Conservation (phyloP, 228 moss, liverwort and hornwort genomes). For the Sphagnum fallax region DNA sequence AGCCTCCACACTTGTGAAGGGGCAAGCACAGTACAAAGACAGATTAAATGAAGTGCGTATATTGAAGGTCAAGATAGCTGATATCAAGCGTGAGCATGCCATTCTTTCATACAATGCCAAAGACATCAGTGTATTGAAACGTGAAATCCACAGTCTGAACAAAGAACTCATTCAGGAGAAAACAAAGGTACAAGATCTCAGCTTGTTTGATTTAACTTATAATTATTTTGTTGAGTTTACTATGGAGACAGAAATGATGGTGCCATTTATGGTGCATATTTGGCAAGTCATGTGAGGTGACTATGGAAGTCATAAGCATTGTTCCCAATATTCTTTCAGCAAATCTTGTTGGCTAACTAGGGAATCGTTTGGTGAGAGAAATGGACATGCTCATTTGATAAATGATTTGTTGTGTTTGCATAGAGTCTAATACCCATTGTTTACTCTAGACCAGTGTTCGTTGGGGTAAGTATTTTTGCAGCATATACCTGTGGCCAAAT, state of each 20-base stretch:
- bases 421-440: too few relatives aligned
- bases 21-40: constrained; percentile 67
- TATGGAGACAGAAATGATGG: background rate
- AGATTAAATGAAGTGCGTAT: constrained; percentile 58
- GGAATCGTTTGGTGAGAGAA: too few relatives aligned
- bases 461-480: background rate
- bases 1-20: constrained; percentile 54
- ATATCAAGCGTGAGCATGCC: constrained; percentile 39
- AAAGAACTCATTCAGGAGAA: constrained; percentile 54
- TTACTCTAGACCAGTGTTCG: too few relatives aligned
- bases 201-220: background rate
- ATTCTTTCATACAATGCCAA: constrained; percentile 42
- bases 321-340: background rate
- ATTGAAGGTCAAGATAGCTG: constrained; percentile 47
- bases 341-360: background rate
- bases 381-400: too few relatives aligned
- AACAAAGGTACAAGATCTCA: constrained; percentile 34
- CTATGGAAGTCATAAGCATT: too few relatives aligned
- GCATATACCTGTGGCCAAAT: too few relatives aligned
- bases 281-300: too few relatives aligned
- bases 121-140: constrained; percentile 36
- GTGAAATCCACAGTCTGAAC: constrained; percentile 52
- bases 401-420: too few relatives aligned
- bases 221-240: background rate
- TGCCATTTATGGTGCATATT: too few relatives aligned